A percentile compares a stretch with the other conserved stretches of the same genome.
Conservation (phyloP, 257 asterid genomes). For the Echium plantagineum region DNA sequence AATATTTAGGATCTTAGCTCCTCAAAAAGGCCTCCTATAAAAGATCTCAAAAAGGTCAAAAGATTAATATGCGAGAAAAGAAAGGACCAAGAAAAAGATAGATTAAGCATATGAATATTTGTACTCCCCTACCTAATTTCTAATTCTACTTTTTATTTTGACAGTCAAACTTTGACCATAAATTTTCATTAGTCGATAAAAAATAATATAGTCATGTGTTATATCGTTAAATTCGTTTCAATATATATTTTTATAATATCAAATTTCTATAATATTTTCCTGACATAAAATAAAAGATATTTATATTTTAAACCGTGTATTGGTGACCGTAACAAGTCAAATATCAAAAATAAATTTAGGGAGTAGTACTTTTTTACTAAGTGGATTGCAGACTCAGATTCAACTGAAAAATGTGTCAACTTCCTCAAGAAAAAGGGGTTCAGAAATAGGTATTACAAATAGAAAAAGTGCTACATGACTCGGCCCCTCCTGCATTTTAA, state of each 20-base stretch:
- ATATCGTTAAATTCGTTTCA: too few relatives aligned
- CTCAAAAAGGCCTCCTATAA: conserved; percentile 15
- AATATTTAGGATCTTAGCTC: conserved; percentile 17
- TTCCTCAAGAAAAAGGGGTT: neutral
- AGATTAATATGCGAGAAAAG: conserved; percentile 10
- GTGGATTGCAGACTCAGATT: conserved; percentile 40
- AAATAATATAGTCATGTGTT: too few relatives aligned
- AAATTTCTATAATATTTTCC: too few relatives aligned
- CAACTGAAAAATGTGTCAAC: conserved; percentile 17
- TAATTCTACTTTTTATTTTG: too few relatives aligned
- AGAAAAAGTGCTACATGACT: conserved; percentile 3
- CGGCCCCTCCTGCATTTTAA: neutral
- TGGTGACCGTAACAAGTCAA: too few relatives aligned
- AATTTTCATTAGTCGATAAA: too few relatives aligned
- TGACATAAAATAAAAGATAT: too few relatives aligned
- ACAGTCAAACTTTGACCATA: too few relatives aligned
- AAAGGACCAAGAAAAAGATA: neutral
- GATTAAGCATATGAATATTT: conserved; percentile 6
- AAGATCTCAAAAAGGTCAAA: conserved; percentile 11
- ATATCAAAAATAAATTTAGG: too few relatives aligned
- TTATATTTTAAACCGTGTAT: too few relatives aligned
- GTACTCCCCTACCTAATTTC: too few relatives aligned
- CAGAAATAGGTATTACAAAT: neutral
- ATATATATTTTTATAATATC: too few relatives aligned
- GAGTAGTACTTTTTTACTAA: conserved; percentile 19